Evolutionary conservation across 177 flowering plant genomes (phyloP), one percentile per base, ranked within the genome.

Genomic region (Vitis hybrid): DNA sequence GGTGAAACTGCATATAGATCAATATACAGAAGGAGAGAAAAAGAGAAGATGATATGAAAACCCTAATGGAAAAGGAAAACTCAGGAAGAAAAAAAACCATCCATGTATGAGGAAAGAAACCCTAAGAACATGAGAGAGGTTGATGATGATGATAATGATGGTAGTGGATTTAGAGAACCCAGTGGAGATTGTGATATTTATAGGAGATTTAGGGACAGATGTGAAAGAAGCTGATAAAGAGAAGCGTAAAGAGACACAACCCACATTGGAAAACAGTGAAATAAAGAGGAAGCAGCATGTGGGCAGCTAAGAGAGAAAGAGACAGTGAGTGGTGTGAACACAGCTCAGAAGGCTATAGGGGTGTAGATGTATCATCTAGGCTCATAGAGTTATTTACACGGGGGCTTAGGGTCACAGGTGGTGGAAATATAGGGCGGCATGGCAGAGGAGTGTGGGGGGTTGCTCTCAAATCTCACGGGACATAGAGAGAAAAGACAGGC

Each of bases 181-280:
- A 26, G 0, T 26, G 29, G 29, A 26, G 29, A 26, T 3, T 26
- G 29, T 26, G 29, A 55, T 2, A 56, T n/a, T 48, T 31, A 67
- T 20, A 39, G 52, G 53, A 29, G 61, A 31, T 15, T 15, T 55
- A 26, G 52, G 18, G 61, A 67, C 49, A 53, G 49, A 56, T 33
- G 22, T 57, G 55, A 58, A 68, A 62, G 22, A 52, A 20, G 67
- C 39, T 26, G 60, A n/a, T 14, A 48, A 60, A 70, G 52, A 5
- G 61, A n/a, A 19, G 39, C n/a, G 57, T 18, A 20, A 66, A 26
- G 29, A 68, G 68, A 52, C 62, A 58, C 2, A 22, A 52, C 73
- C 65, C 77, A 65, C 67, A 45, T 49, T 55, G 69, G 15, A 53
- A 29, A 68, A 78, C 77, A 68, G 77, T 74, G 77, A 68, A 74